Conservation (phyloP, 2,329 filamentous ascomycete species). For the Aspergillus luchuensis region DNA sequence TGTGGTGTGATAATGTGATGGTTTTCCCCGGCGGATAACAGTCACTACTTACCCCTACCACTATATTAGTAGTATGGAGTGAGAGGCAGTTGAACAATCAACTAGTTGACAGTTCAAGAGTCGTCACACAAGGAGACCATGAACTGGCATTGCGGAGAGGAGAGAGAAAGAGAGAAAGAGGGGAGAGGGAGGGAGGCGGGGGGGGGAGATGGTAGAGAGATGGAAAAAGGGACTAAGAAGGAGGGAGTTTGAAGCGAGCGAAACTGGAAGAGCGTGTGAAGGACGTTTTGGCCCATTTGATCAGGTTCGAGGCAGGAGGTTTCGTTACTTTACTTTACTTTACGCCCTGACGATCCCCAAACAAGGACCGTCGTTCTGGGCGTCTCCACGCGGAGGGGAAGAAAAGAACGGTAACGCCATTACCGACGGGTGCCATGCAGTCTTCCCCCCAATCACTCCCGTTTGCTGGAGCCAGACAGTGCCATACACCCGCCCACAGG, state of each 20-base stretch:
- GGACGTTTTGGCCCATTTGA: conserved; percentile 1
- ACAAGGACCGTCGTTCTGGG: conserved; percentile 20
- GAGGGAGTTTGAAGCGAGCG: conserved; percentile 2
- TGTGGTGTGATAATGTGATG: neutral
- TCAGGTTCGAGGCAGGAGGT: conserved; percentile 12
- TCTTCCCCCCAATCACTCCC: neutral
- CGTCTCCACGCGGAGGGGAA: conserved; percentile 17
- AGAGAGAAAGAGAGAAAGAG: neutral
- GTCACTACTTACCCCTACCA: neutral
- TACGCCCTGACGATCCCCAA: conserved; percentile 26
- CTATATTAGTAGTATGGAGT: neutral
- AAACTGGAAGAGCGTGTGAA: neutral
- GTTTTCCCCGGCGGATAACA: neutral
- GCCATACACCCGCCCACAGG: neutral
- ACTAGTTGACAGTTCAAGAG: neutral
- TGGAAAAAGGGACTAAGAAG: neutral
- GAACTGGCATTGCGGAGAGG: conserved; percentile 19
- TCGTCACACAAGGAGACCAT: conserved; percentile 10
- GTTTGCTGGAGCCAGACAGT: neutral
- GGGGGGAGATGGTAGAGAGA: neutral
- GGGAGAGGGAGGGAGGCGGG: neutral
- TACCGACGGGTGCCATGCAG: conserved; percentile 3
- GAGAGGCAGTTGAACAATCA: neutral
- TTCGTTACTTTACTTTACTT: neutral
- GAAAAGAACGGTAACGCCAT: conserved; percentile 8